phyloP scores from a whole-genome alignment of 2,329 filamentous ascomycete species.

The Tolypocladium ophioglossoides region DNA sequence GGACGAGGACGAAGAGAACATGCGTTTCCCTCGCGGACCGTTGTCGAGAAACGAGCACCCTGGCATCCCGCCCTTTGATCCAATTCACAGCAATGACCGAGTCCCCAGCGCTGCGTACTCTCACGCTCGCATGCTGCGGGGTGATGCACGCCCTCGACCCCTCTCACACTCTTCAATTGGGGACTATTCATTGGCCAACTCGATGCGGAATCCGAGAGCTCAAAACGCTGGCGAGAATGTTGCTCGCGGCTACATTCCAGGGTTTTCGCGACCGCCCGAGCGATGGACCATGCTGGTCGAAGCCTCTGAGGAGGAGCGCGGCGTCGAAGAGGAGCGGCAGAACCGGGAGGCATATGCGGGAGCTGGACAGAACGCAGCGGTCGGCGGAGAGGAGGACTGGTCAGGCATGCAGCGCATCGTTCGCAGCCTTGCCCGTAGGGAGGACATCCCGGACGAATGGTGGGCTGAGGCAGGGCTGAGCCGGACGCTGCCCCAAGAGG shows the following conservation, averaged over 20 bases:
- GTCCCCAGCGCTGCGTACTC: too few relatives aligned
- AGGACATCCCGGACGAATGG: constrained; percentile 75
- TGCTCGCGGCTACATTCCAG: neutral
- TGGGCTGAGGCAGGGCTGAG: constrained; percentile 63
- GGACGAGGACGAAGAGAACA: constrained; percentile 32
- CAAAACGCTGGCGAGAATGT: neutral
- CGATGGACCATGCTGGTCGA: neutral
- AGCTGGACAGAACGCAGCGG: constrained; percentile 1
- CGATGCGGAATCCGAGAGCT: neutral
- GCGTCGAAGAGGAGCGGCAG: neutral
- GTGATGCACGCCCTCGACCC: neutral
- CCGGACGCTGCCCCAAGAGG: constrained; percentile 36
- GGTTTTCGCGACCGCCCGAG: neutral
- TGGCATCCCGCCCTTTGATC: neutral
- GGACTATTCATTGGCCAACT: neutral
- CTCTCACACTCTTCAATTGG: neutral
- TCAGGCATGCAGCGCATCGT: constrained; percentile 64
- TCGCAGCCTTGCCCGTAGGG: constrained; percentile 54
- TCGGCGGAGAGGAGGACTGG: constrained; percentile 26
- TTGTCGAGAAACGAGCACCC: neutral
- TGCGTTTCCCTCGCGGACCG: constrained; percentile 6
- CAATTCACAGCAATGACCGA: neutral
- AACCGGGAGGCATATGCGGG: neutral
- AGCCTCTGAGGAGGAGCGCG: neutral
- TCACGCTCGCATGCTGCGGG: neutral